phyloP scores from a whole-genome alignment of 2,329 filamentous ascomycete species.

The Pestalotiopsis sp. region DNA sequence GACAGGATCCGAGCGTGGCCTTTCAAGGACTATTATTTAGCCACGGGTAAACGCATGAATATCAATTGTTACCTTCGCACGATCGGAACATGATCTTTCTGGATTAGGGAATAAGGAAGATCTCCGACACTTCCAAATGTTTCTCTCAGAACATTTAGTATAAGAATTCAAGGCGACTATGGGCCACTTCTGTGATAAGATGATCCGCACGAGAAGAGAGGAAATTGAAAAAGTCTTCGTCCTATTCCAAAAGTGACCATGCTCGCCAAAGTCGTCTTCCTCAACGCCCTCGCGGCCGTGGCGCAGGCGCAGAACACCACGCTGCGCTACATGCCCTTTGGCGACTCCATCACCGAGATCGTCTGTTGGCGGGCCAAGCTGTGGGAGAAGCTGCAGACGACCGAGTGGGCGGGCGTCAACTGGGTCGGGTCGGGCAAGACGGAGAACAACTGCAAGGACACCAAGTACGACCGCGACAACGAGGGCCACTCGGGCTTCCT shows the following conservation, averaged over 20 bases:
- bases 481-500: conserved; percentile 45
- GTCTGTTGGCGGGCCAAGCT: conserved; percentile 44
- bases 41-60: background rate
- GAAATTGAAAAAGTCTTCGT: too few relatives aligned
- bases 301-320: conserved; percentile 26
- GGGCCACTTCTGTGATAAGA: too few relatives aligned
- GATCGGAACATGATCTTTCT: background rate
- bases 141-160: too few relatives aligned
- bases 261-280: conserved; percentile 19
- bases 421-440: conserved; percentile 37
- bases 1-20: background rate
- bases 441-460: conserved; percentile 36
- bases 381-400: conserved; percentile 40
- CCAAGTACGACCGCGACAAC: conserved; percentile 42
- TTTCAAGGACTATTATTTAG: background rate
- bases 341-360: conserved; percentile 45
- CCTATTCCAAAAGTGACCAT: background rate
- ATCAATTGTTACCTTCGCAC: background rate
- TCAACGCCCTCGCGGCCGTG: conserved; percentile 18
- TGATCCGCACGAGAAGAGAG: too few relatives aligned
- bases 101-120: background rate
- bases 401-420: conserved; percentile 37
- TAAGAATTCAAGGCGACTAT: too few relatives aligned
- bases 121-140: too few relatives aligned
- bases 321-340: conserved; percentile 42